Conservation (phyloP, 73 alveolate species). For the Symbiodinium natans region DNA sequence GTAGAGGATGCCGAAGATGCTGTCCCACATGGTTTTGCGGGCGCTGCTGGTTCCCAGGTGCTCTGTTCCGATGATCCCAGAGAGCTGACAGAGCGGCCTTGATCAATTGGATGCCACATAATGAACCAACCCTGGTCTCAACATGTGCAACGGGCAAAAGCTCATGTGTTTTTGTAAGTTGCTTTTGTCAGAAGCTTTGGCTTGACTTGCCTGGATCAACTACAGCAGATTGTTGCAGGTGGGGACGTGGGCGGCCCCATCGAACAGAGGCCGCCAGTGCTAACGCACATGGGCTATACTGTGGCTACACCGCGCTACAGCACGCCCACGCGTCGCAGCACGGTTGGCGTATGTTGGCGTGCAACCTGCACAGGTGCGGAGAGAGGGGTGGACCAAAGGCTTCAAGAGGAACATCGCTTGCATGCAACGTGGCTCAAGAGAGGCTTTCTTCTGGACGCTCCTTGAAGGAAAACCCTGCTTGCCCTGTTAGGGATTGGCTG, state of each 20-base stretch:
- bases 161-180: no score
- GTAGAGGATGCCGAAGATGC: no score
- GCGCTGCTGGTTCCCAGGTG: not conserved
- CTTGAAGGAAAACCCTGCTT: no score
- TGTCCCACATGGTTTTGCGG: no score
- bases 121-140: no score
- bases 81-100: not conserved
- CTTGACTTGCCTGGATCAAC: not conserved
- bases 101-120: no score
- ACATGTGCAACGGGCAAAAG: no score
- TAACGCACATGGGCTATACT: not conserved
- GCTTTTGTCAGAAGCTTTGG: not conserved
- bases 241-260: not conserved
- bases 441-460: no score
- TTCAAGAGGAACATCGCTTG: constrained; percentile 87
- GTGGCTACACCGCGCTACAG: not conserved
- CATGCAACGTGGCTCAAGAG: not conserved
- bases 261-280: not conserved
- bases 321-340: not conserved
- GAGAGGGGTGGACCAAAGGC: constrained; percentile 84
- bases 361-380: constrained; percentile 13
- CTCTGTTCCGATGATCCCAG: not conserved
- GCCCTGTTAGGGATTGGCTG: no score
- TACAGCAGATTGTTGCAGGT: not conserved
- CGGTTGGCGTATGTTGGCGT: not conserved